Evolutionary conservation across 2,329 filamentous ascomycete species (phyloP).

Genomic region (Paraphoma sp.): DNA sequence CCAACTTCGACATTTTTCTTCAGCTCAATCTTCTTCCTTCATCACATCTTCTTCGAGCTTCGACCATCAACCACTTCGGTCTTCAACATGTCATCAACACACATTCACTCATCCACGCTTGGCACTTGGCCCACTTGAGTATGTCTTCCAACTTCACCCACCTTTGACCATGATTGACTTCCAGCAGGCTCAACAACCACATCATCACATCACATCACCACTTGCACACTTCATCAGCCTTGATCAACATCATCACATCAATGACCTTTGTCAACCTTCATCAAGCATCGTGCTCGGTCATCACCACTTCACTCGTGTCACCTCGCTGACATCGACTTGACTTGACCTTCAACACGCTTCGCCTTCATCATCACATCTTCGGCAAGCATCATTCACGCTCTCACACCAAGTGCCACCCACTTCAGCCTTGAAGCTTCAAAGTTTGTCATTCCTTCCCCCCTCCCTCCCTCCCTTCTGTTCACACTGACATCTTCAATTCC

Average conservation of each 20-base stretch:
- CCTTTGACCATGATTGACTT: not conserved
- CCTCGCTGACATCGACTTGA: not conserved
- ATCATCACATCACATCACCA: not conserved
- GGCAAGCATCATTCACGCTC: not conserved
- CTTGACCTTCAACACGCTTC: not conserved
- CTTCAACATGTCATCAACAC: conserved; percentile 7
- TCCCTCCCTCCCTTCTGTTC: not conserved
- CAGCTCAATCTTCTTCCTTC: not conserved
- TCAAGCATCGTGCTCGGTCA: no score
- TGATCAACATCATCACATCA: not conserved
- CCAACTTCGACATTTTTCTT: not conserved
- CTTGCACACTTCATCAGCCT: not conserved
- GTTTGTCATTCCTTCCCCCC: not conserved
- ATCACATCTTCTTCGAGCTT: not conserved
- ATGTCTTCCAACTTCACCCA: not conserved
- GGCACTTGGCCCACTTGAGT: conserved; percentile 16
- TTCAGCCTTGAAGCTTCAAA: conserved; percentile 3
- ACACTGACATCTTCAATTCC: not conserved
- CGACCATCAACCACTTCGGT: conserved; percentile 2
- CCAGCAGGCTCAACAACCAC: not conserved
- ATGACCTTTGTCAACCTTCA: no score
- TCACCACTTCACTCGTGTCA: no score
- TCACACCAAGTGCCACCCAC: not conserved
- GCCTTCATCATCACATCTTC: not conserved
- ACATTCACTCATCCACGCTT: conserved; percentile 11